Evolutionary conservation across 2,329 filamentous ascomycete species (phyloP).

Genomic region (Pleurostoma richardsiae): DNA sequence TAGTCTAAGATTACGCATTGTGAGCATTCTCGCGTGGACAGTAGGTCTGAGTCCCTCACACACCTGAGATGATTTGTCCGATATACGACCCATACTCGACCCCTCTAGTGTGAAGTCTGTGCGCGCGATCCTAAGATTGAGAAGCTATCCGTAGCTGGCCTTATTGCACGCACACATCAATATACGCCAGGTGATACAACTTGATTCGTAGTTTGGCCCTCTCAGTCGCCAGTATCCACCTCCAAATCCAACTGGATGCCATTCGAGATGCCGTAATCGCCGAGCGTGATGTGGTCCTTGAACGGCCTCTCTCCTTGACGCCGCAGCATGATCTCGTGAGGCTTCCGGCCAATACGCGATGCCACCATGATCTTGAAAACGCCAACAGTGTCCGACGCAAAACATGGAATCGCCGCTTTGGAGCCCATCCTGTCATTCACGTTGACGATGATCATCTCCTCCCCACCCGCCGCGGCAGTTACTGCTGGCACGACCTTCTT

Average conservation of each 20-base stretch:
- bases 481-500: constrained; percentile 23
- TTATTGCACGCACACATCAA: too few relatives aligned
- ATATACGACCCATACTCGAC: too few relatives aligned
- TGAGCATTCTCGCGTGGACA: too few relatives aligned
- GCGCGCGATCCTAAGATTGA: too few relatives aligned
- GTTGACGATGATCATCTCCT: constrained; percentile 90
- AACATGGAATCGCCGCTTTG: constrained; percentile 88
- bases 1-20: too few relatives aligned
- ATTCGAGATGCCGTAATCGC: constrained; percentile 92
- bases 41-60: too few relatives aligned
- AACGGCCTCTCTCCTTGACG: constrained; percentile 90
- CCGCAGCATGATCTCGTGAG: constrained; percentile 88
- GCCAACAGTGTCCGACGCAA: constrained; percentile 77
- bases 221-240: constrained; percentile 56
- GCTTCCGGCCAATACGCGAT: constrained; percentile 79
- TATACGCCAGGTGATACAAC: too few relatives aligned
- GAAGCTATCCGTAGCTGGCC: too few relatives aligned
- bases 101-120: too few relatives aligned
- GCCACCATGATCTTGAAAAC: constrained; percentile 91
- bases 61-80: too few relatives aligned
- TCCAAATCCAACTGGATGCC: constrained; percentile 68
- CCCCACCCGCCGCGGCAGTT: constrained; percentile 25
- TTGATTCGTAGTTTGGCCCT: too few relatives aligned
- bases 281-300: constrained; percentile 81
- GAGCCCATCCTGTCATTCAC: constrained; percentile 95